Base-by-base conservation (phyloP, 1,139 yeast genomes). In the Pneumocystis wakefieldiae region DNA sequence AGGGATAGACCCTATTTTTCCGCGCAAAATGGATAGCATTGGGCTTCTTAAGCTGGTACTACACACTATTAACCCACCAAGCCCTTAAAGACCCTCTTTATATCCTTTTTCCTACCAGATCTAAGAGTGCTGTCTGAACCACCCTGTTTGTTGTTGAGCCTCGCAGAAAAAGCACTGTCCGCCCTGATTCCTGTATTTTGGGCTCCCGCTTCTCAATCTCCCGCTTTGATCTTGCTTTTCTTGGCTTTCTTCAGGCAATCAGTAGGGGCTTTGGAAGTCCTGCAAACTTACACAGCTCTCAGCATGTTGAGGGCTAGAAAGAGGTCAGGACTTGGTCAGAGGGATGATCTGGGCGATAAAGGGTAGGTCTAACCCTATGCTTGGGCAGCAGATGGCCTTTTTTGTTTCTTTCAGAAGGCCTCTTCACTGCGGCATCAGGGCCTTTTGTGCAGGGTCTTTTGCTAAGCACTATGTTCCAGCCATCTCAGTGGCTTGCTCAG, bases 211-310 rank as follows among this genome's bases (percentile, higher is more conserved):
- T 86, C 67, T 91, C 96, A 69, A 91, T 74, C 15, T 96, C 97
- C 74, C 99, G 84, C 78, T 94, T 94, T 64, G 97, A 83, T 73
- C 98, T 89, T 65, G 97, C 97, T 73, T 86, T 92, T 77, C 90
- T 91, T 61, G 99, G 97, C 68, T 86, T 85, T 39, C 78, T 76
- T 59, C 7, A 15, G 4, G 37, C 35, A 12, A 59, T 32, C 7
- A 42, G 8, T 42, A 42, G 1, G 7, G 6, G 7, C 3, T 5
- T 42, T 7, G 1, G 10, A 5, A 32, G 7, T 7, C 4, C 35
- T 7, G 1, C 4, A 32, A 32, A 32, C 35, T 32, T 32, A 32
- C 35, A 32, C 35, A 32, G 35, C 35, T 32, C 35, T 32, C 6
- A 32, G 7, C 35, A 32, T 32, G 8, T 4, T 7, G 7, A 32